A percentile compares a stretch with the other conserved stretches of the same genome.
Evolutionary conservation across 2,329 filamentous ascomycete species (phyloP).

Genomic region (Diaporthe amygdali): DNA sequence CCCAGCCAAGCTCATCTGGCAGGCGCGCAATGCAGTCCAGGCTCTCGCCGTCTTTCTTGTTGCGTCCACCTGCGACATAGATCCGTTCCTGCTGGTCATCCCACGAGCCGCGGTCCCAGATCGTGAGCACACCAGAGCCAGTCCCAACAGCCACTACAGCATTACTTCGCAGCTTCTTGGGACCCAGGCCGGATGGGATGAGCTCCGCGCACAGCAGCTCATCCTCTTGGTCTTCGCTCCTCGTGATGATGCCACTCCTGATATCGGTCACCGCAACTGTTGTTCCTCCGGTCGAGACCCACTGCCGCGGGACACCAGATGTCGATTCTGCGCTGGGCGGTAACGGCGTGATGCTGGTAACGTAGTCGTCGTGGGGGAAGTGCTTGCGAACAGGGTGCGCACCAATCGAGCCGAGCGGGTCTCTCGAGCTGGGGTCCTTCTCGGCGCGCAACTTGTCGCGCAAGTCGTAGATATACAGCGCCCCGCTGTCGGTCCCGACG

Average conservation of each 20-base stretch:
- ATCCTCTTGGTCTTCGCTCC: conserved; percentile 94
- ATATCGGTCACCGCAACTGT: conserved; percentile 91
- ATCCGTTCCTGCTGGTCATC: conserved; percentile 93
- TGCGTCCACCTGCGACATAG: conserved; percentile 68
- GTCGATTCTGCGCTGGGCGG: conserved; percentile 82
- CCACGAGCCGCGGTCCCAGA: conserved; percentile 96
- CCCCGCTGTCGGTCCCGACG: conserved; percentile 87
- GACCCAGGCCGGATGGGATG: conserved; percentile 73
- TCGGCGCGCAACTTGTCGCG: conserved; percentile 52
- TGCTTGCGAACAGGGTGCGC: conserved; percentile 78
- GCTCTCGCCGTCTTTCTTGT: conserved; percentile 69
- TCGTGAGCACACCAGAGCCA: conserved; percentile 79
- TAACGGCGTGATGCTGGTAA: conserved; percentile 85
- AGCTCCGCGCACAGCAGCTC: conserved; percentile 84
- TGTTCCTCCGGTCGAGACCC: conserved; percentile 90
- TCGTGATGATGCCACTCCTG: conserved; percentile 81
- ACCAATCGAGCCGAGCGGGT: conserved; percentile 49
- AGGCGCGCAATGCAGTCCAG: conserved; percentile 78
- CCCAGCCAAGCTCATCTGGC: conserved; percentile 71
- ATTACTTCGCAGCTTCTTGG: conserved; percentile 68
- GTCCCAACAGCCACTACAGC: conserved; percentile 79
- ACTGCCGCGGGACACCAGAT: conserved; percentile 90
- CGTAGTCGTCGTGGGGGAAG: conserved; percentile 89
- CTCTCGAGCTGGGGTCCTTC: conserved; percentile 9
- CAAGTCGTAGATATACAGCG: conserved; percentile 86